A percentile compares a stretch with the other conserved stretches of the same genome.
These are phyloP conservation scores for Vitis hybrid DNA, from an alignment of 177 flowering plant species.

Conservation along the genomic window DNA sequence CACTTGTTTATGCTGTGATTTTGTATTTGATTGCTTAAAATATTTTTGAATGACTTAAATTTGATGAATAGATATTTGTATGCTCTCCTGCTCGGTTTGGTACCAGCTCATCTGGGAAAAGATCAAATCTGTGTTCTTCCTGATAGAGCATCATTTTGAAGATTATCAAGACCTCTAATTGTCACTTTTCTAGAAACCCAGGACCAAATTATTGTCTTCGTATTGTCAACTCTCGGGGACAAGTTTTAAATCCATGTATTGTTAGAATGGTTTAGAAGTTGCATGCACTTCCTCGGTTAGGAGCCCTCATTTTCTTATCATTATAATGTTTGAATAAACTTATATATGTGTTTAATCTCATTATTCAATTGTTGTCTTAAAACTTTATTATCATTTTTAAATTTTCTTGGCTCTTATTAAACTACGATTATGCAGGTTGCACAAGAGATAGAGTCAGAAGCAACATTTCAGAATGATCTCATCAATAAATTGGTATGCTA, in stretches of 20 bases:
- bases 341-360: neutral
- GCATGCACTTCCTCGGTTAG: too few relatives aligned
- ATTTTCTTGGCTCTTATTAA: constrained; percentile 3
- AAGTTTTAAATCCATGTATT: too few relatives aligned
- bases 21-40: neutral
- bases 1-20: neutral
- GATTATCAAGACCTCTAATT: too few relatives aligned
- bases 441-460: constrained; percentile 76
- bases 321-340: neutral
- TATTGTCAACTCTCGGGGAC: too few relatives aligned
- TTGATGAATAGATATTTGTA: too few relatives aligned
- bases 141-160: too few relatives aligned
- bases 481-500: constrained; percentile 68
- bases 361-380: neutral
- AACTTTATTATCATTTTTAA: neutral
- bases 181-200: too few relatives aligned
- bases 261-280: too few relatives aligned
- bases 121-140: too few relatives aligned
- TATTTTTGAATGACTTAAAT: neutral
- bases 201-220: too few relatives aligned
- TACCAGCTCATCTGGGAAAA: too few relatives aligned
- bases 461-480: constrained; percentile 80
- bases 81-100: too few relatives aligned
- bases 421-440: constrained; percentile 70
- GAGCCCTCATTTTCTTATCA: neutral